These are phyloP conservation scores for Cordyceps cateniannulata DNA, from an alignment of 2,329 filamentous ascomycete genomes.

Conservation along the genomic window DNA sequence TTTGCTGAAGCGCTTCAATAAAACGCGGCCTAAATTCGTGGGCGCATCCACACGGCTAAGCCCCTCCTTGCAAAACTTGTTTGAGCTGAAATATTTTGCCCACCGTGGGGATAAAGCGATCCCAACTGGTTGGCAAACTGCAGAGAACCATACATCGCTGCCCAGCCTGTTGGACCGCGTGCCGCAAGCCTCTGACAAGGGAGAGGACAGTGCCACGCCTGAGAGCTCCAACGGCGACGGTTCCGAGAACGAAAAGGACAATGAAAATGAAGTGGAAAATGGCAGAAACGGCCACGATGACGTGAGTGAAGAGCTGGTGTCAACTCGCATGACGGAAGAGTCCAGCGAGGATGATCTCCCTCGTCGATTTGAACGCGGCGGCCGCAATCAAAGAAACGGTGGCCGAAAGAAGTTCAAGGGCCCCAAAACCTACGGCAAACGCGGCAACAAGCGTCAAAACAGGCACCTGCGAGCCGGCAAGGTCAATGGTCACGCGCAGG, in stretches of 20 bases:
- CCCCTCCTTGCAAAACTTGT: conserved; percentile 61
- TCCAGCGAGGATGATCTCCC: conserved; percentile 48
- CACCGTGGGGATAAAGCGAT: conserved; percentile 49
- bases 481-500: conserved; percentile 24
- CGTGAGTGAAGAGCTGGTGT: conserved; percentile 24
- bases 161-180: conserved; percentile 44
- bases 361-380: conserved; percentile 10
- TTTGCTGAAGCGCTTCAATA: conserved; percentile 42
- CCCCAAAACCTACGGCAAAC: conserved; percentile 41
- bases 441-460: conserved; percentile 40
- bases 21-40: conserved; percentile 46
- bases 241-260: conserved; percentile 44
- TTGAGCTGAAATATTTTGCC: conserved; percentile 65
- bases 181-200: conserved; percentile 34
- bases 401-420: conserved; percentile 43
- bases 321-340: conserved; percentile 54
- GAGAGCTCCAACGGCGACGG: conserved; percentile 38
- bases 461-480: conserved; percentile 35
- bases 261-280: conserved; percentile 38
- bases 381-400: conserved; percentile 16
- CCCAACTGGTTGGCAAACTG: conserved; percentile 61
- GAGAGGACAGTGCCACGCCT: conserved; percentile 39
- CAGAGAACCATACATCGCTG: conserved; percentile 53
- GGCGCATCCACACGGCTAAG: conserved; percentile 52
- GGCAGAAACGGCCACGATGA: conserved; percentile 46